Evolutionary conservation across 768 basidiomycete species (phyloP).

Genomic region (Trametes cingulata): DNA sequence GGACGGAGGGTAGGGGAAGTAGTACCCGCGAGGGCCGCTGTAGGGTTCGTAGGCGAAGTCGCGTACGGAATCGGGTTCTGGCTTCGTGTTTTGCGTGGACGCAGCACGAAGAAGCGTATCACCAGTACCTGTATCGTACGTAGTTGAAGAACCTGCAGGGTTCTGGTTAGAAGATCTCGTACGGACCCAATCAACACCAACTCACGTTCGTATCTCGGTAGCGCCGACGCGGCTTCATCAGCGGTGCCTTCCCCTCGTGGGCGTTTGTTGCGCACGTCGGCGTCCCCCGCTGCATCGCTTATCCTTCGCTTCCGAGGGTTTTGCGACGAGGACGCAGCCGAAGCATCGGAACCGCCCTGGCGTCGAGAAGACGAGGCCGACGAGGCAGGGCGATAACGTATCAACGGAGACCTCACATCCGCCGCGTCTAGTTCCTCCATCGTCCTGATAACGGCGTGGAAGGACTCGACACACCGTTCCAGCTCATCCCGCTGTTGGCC

Average conservation of each 20-base stretch:
- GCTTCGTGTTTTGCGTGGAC: not conserved
- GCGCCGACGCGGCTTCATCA: not conserved
- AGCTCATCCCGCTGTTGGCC: slow-evolving; percentile 30
- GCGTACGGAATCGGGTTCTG: slow-evolving; percentile 18
- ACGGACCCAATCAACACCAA: not conserved
- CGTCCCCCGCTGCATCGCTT: not conserved
- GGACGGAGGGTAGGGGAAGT: slow-evolving; percentile 26
- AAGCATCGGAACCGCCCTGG: not conserved
- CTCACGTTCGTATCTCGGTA: slow-evolving; percentile 6
- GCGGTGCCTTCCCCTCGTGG: not conserved
- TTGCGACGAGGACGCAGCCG: not conserved
- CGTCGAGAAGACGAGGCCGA: not conserved
- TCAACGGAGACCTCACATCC: not conserved
- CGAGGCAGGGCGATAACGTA: not conserved
- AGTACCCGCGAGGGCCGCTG: slow-evolving; percentile 19
- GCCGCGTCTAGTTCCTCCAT: not conserved
- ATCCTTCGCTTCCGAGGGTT: slow-evolving; percentile 4
- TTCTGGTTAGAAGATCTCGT: not conserved
- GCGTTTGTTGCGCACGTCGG: not conserved
- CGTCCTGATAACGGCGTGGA: not conserved
- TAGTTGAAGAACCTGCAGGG: not conserved
- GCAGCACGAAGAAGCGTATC: slow-evolving; percentile 1
- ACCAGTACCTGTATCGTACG: slow-evolving; percentile 2
- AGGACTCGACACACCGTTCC: not conserved
- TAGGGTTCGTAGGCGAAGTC: slow-evolving; percentile 31